Evolutionary conservation across 2,329 filamentous ascomycete genomes (phyloP), one percentile per base, ranked within the genome.

Genomic region (Alternaria tenuissima): DNA sequence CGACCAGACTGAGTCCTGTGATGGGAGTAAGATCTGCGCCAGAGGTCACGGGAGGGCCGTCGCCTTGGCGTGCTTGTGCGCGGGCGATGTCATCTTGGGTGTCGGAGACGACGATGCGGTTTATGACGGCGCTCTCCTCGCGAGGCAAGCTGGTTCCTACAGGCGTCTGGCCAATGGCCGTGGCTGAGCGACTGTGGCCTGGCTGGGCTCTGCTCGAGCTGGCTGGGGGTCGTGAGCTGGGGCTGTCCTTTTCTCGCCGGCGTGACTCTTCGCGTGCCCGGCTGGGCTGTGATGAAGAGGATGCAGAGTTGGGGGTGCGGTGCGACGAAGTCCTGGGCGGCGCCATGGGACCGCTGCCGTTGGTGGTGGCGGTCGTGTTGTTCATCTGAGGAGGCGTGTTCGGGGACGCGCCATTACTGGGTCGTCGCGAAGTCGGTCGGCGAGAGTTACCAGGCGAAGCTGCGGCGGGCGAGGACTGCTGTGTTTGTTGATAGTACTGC

Each of bases 261-360:
- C 84, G 80, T 70, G 80, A 78, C 73, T 69, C 68, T 32, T 68
- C 70, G 30, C 69, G 68, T 47, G 47, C 26, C 16, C 54, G 54
- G 16, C 66, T 63, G 38, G 65, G 55, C 28, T 68, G 66, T 59
- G 73, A 77, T 34, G 81, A 63, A 59, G 58, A 52, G 16, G 49
- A 64, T 32, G 69, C 61, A 3, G 44, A 20, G 56, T 41, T 61
- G 42, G 79, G 68, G 64, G 75, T 77, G 81, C 82, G 85, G 66
- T 88, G 90, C 43, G 92, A 95, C 14, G 93, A 96, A 7, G 91
- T 94, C 73, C 93, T 88, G 36, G 92, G 91, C 48, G 82, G 93
- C 56, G 91, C 89, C 69, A 92, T 85, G 24, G 91, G 90, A 54
- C 91, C 88, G 30, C 78, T 78, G 59, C 65, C 61, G 30, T 64